Conservation (phyloP, 139 green algal genomes). For the Yamagishiella unicocca region DNA sequence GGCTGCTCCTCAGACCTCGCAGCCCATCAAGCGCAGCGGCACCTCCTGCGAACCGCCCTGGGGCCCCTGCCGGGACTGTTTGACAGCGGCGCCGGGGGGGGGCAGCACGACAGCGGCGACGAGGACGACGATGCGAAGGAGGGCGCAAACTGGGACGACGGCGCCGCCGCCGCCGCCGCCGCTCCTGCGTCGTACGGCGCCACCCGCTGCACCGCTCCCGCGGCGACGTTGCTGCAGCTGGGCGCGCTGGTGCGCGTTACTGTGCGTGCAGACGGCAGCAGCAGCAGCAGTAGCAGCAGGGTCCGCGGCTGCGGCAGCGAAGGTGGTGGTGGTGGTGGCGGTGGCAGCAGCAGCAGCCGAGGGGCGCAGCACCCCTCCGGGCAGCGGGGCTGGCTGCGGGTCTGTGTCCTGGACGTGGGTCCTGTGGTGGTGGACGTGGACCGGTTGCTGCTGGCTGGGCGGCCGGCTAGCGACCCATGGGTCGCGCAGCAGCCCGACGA, state of each 20-base stretch:
- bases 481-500: background rate
- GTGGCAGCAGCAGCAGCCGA: background rate
- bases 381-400: background rate
- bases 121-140: background rate
- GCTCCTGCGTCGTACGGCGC: background rate
- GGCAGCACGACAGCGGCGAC: background rate
- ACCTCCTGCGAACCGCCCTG: slow-evolving; percentile 2
- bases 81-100: background rate
- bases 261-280: background rate
- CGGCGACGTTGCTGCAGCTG: background rate
- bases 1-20: no score
- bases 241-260: background rate
- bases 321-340: background rate
- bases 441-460: background rate
- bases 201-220: background rate
- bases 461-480: background rate
- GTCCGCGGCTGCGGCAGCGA: background rate
- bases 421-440: background rate
- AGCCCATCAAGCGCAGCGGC: background rate
- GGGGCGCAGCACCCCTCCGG: background rate
- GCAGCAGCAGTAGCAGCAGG: background rate
- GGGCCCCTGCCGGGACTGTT: slow-evolving; percentile 25
- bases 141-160: background rate
- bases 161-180: background rate
- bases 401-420: background rate